Evolutionary conservation across 2,329 filamentous ascomycete species (phyloP).

Genomic region (Phoma sp.): DNA sequence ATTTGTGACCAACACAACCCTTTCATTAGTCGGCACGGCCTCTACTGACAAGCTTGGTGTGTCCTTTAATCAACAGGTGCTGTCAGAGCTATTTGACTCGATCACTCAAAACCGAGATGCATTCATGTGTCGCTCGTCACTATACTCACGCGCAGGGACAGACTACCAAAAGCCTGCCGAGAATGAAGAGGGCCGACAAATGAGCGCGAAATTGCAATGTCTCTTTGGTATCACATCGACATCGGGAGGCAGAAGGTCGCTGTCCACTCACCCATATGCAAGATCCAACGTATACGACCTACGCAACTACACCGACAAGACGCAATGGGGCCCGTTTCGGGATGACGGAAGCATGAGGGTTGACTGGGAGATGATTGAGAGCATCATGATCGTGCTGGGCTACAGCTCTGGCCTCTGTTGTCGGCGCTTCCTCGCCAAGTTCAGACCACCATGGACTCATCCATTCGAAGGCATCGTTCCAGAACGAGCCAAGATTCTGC

Average conservation of each 20-base stretch:
- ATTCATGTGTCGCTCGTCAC: constrained; percentile 69
- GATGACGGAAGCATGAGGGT: constrained; percentile 67
- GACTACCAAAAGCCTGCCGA: constrained; percentile 48
- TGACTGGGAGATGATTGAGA: constrained; percentile 83
- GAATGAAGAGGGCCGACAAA: constrained; percentile 61
- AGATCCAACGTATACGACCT: constrained; percentile 77
- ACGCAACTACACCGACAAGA: constrained; percentile 68
- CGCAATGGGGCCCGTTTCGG: constrained; percentile 75
- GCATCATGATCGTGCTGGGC: constrained; percentile 72
- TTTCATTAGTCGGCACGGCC: constrained; percentile 40
- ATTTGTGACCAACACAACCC: constrained; percentile 52
- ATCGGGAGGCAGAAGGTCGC: constrained; percentile 35
- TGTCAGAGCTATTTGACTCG: constrained; percentile 51
- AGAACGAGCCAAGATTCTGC: constrained; percentile 17
- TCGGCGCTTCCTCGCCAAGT: constrained; percentile 29
- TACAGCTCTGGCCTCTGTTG: constrained; percentile 59
- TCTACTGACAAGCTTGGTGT: constrained; percentile 49
- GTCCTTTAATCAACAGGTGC: constrained; percentile 56
- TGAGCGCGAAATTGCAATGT: constrained; percentile 74
- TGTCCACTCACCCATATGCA: constrained; percentile 65
- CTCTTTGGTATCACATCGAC: constrained; percentile 70
- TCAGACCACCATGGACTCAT: constrained; percentile 40
- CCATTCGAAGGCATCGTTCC: constrained; percentile 39
- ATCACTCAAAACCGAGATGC: constrained; percentile 61
- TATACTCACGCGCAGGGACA: constrained; percentile 61